Evolutionary conservation across 305 asterid species (phyloP), one percentile per base, ranked within the genome.

Genomic region (Lippia alba): DNA sequence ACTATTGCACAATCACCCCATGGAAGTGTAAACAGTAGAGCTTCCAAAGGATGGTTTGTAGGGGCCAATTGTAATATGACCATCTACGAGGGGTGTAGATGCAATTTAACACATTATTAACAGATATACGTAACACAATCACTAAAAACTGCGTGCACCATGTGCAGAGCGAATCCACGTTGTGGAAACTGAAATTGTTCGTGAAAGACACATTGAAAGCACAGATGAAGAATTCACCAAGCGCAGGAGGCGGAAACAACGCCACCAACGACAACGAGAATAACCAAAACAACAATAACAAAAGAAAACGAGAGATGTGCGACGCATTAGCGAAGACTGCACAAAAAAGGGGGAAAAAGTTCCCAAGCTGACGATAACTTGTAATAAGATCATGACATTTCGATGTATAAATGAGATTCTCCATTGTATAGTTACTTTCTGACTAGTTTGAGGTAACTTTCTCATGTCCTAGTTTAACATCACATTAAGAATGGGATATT

Each of bases 181-280:
- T 89, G 79, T 89, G 94, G 94, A 87, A 81, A 67, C 72, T 89
- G 85, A 87, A 82, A 69, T 81, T 87, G 76, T 89, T 86, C 51
- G 87, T 88, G 61, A 83, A 84, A 46, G 92, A 84, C 20, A 78
- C 80, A 16, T 64, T 85, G 49, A 82, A 80, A 81, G 76, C 78
- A 33, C 89, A 79, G 60, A 80, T 79, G 79, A 89, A 84, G 83
- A 80, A 72, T 61, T 69, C 84, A 6, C 67, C 82, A 5, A 83
- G 76, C 71, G 20, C 66, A 1, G 76, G 63, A 0, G 78, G 73
- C 48, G 80, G 76, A 46, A 73, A 62, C 56, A 76, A 63, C 79
- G 75, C 33, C 72, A 76, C 64, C 18, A 76, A 63, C 79, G 76
- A 45, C 74, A 76, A 67, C 19, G 79, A 78, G 24, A 73, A 68